Base-by-base conservation (phyloP, 2,329 filamentous ascomycete genomes). In the Apiospora marii region DNA sequence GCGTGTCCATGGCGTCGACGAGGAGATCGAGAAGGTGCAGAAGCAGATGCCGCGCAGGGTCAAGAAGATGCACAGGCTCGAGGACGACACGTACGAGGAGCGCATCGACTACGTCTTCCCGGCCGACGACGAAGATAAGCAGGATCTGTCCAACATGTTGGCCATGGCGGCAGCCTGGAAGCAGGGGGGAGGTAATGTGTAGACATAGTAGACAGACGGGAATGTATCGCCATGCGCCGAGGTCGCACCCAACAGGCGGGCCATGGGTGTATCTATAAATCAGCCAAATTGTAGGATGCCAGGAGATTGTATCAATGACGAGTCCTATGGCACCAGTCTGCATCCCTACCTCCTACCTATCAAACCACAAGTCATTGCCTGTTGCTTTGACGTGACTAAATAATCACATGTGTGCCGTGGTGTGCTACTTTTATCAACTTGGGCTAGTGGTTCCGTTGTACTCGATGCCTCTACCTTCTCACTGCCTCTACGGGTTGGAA, bases 21-120 rank as follows among this genome's bases (percentile, higher is more conserved):
- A 91, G 72, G 94, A 98, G 75, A 87, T 94, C 74, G 93, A 94
- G 75, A 92, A 91, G 79, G 93, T 99, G 75, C 92, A 96, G 83
- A 94, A 92, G 81, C 94, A 97, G 86, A 97, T 98, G 95, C 96
- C 96, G 46, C 90, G 95, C 76, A 92, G 92, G 84, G 93, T 94
- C 80, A 98, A 98, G 91, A 96, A 96, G 88, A 89, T 94, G 79
- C 92, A 96, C 82, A 94, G 92, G 88, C 84, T 98, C 82, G 95
- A 97, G 81, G 96, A 98, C 83, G 95, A 96, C 81, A 92, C 91
- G 49, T 98, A 94, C 85, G 95, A 99, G 87, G 96, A 99, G 85
- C 98, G 98, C 83, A 90, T 96, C 84, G 96, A 98, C 82, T 98
- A 97, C 79, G 90, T 99, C 46, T 99, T 99, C 90, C 96, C 96